Percentiles rank a stretch among this genome's conserved stretches.
Conservation (phyloP, 305 asterid species). For the Ajuga reptans region DNA sequence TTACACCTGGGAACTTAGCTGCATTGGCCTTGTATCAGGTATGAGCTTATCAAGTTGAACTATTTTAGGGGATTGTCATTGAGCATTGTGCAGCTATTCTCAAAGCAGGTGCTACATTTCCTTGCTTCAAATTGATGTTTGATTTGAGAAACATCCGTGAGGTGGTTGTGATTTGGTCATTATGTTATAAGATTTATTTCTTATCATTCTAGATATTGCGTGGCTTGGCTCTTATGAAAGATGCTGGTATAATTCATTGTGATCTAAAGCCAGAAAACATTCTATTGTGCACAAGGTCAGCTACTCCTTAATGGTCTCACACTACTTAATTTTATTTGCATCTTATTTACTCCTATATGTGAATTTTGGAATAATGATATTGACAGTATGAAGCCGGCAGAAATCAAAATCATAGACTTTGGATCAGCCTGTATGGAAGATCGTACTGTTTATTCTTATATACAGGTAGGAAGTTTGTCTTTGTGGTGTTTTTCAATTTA, state of each 20-base stretch:
- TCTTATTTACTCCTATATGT: conserved; percentile 24
- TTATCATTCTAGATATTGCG: conserved; percentile 55
- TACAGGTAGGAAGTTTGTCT: conserved; percentile 51
- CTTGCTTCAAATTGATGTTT: conserved; percentile 21
- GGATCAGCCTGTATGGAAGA: conserved; percentile 99
- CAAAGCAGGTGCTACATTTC: conserved; percentile 68
- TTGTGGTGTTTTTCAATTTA: conserved; percentile 9
- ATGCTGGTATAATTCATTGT: conserved; percentile 95
- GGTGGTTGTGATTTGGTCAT: conserved; percentile 9
- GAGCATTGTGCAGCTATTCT: conserved; percentile 89
- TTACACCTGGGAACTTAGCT: conserved; percentile 17
- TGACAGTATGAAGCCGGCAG: conserved; percentile 90
- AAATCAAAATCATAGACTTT: conserved; percentile 90
- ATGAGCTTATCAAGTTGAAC: conserved; percentile 92
- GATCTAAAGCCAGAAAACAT: conserved; percentile 98
- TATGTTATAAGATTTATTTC: conserved; percentile 24
- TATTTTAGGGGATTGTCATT: conserved; percentile 85
- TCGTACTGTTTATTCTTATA: conserved; percentile 91
- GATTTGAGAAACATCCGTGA: conserved; percentile 23
- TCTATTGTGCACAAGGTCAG: conserved; percentile 85
- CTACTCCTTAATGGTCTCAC: conserved; percentile 27
- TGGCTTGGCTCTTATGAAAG: conserved; percentile 88
- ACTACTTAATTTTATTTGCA: conserved; percentile 19
- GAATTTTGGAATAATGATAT: conserved; percentile 26
- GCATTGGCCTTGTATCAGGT: conserved; percentile 45